phyloP scores from a whole-genome alignment of 805 yeast species.

The Ogataea nitratoaversa region DNA sequence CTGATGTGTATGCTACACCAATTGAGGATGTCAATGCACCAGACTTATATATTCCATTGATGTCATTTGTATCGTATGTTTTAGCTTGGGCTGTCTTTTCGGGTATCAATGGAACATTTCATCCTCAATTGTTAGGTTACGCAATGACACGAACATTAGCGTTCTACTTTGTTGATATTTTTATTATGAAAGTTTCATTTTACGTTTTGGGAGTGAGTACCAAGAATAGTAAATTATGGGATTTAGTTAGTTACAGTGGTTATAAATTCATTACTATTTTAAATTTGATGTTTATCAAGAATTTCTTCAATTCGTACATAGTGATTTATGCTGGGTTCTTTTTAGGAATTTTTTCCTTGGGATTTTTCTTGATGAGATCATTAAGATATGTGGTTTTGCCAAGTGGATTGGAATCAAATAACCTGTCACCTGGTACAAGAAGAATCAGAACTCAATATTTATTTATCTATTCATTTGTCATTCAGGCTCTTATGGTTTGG shows the following conservation, averaged over 20 bases:
- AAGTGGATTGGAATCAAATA: slow-evolving; percentile 49
- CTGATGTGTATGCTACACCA: slow-evolving; percentile 63
- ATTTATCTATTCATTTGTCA: slow-evolving; percentile 75
- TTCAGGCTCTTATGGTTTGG: slow-evolving; percentile 76
- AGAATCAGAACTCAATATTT: slow-evolving; percentile 83
- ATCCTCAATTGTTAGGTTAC: slow-evolving; percentile 87
- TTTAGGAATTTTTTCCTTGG: slow-evolving; percentile 53
- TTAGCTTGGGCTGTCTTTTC: slow-evolving; percentile 77
- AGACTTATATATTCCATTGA: slow-evolving; percentile 90
- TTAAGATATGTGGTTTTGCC: slow-evolving; percentile 67
- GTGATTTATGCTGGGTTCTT: slow-evolving; percentile 35
- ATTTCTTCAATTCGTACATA: slow-evolving; percentile 32
- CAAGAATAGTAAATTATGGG: slow-evolving; percentile 56
- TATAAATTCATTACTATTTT: slow-evolving; percentile 87
- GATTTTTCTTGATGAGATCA: slow-evolving; percentile 65
- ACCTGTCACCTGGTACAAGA: slow-evolving; percentile 61
- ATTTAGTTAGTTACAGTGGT: slow-evolving; percentile 84
- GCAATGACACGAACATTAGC: slow-evolving; percentile 85
- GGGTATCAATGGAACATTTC: slow-evolving; percentile 85
- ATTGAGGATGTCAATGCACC: slow-evolving; percentile 89
- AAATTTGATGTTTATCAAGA: slow-evolving; percentile 49
- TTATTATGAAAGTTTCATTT: slow-evolving; percentile 73
- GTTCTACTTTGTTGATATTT: slow-evolving; percentile 70
- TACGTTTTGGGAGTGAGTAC: slow-evolving; percentile 71
- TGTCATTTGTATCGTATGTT: slow-evolving; percentile 88